A percentile compares a stretch with the other conserved stretches of the same genome.
Evolutionary conservation across 2,329 filamentous ascomycete genomes (phyloP).

Genomic region (Chaetomiaceae sp.): DNA sequence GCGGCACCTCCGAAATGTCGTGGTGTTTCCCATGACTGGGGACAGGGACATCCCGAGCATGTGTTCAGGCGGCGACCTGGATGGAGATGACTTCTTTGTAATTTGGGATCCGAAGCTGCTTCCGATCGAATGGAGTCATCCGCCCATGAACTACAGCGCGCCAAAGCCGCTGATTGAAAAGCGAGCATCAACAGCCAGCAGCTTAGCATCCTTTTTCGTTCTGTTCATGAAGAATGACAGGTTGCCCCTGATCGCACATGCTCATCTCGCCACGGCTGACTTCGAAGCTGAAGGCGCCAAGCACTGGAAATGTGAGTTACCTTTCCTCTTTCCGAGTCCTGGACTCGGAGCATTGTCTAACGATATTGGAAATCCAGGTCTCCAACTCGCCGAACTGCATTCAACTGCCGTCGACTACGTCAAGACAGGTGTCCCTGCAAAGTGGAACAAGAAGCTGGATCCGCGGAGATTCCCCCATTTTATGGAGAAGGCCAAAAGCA

Average conservation of each 20-base stretch:
- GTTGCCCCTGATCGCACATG: conserved; percentile 71
- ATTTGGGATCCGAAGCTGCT: conserved; percentile 81
- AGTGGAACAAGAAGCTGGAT: conserved; percentile 57
- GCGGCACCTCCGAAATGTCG: conserved; percentile 73
- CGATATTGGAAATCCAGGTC: too few relatives aligned
- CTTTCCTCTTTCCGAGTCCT: too few relatives aligned
- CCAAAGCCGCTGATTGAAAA: conserved; percentile 52
- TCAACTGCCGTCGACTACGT: conserved; percentile 92
- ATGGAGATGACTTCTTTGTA: conserved; percentile 93
- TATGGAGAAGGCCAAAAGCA: conserved; percentile 63
- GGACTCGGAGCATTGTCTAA: too few relatives aligned
- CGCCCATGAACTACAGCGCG: conserved; percentile 72
- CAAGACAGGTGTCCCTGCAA: conserved; percentile 78
- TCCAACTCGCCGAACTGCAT: conserved; percentile 60
- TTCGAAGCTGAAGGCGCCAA: conserved; percentile 57
- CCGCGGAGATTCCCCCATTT: conserved; percentile 75
- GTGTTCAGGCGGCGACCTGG: conserved; percentile 93
- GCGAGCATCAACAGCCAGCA: conserved; percentile 62
- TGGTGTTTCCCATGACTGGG: conserved; percentile 80
- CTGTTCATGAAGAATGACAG: conserved; percentile 88
- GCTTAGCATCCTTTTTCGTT: conserved; percentile 83
- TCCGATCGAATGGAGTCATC: conserved; percentile 58
- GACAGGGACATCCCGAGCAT: conserved; percentile 85
- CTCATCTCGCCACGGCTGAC: conserved; percentile 79
- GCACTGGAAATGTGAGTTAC: conserved; percentile 54